These are phyloP conservation scores for Scedosporium apiospermum DNA, from an alignment of 2,329 filamentous ascomycete genomes.

Conservation along the genomic window DNA sequence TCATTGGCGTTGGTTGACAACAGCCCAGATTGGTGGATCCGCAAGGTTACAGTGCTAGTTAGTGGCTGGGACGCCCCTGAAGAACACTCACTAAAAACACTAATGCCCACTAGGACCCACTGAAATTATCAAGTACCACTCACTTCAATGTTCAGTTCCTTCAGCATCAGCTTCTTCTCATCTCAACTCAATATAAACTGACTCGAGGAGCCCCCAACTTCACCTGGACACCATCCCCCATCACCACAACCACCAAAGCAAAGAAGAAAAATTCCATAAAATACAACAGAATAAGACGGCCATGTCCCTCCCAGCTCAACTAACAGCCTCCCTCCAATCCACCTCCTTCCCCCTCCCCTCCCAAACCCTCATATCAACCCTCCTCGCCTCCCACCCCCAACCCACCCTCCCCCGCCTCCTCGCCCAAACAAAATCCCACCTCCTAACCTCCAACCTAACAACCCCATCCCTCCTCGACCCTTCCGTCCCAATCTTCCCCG, in stretches of 20 bases:
- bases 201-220: not conserved
- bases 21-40: no score
- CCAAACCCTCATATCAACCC: slow-evolving; percentile 50
- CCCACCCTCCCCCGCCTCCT: slow-evolving; percentile 62
- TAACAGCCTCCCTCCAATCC: slow-evolving; percentile 38
- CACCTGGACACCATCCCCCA: not conserved
- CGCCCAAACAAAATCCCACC: slow-evolving; percentile 70
- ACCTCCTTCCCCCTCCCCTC: slow-evolving; percentile 45
- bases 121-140: not conserved
- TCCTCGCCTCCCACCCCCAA: slow-evolving; percentile 47
- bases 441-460: slow-evolving; percentile 71
- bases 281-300: not conserved
- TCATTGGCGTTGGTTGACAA: not conserved
- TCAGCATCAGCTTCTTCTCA: no score
- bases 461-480: slow-evolving; percentile 40
- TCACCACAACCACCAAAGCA: not conserved
- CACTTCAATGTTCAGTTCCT: no score
- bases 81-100: not conserved
- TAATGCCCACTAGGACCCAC: not conserved
- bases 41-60: not conserved
- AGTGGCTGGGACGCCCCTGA: not conserved
- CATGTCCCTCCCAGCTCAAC: slow-evolving; percentile 34
- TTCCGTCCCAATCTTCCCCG: slow-evolving; percentile 36
- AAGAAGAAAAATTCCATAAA: not conserved
- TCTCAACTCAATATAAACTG: no score